A percentile compares a stretch with the other conserved stretches of the same genome.
Evolutionary conservation across 1,284 basidiomycete genomes (phyloP).

Genomic region (Cutaneotrichosporon daszewskae): DNA sequence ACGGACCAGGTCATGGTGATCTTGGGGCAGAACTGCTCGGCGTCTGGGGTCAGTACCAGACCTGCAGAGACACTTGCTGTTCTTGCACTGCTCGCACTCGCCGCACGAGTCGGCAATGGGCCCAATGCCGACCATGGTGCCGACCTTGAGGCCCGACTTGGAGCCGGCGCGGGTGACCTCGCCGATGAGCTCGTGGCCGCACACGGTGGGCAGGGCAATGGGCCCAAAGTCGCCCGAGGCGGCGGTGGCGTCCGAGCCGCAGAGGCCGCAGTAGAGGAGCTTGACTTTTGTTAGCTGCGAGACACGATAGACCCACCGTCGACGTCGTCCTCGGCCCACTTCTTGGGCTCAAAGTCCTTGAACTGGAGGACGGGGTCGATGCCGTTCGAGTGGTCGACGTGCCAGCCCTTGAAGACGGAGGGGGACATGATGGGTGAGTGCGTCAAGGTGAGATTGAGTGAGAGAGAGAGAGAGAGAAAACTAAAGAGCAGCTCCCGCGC

Average conservation of each 20-base stretch:
- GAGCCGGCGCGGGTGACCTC: conserved; percentile 24
- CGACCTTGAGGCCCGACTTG: conserved; percentile 31
- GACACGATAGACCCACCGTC: no score
- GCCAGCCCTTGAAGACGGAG: conserved; percentile 38
- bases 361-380: conserved; percentile 44
- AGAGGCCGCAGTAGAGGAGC: conserved; percentile 17
- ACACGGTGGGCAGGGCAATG: conserved; percentile 3
- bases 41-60: no score
- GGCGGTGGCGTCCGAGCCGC: conserved; percentile 13
- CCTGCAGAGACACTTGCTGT: no score
- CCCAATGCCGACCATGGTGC: conserved; percentile 52
- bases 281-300: no score
- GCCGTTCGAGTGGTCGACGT: conserved; percentile 33
- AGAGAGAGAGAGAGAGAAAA: no score
- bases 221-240: conserved; percentile 16
- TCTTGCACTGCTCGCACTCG: conserved; percentile 47
- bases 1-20: neutral
- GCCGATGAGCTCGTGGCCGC: conserved; percentile 33
- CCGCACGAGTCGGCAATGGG: conserved; percentile 50
- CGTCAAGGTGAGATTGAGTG: no score
- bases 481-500: no score
- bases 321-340: conserved; percentile 45
- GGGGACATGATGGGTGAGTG: no score
- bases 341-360: conserved; percentile 41
- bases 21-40: conserved; percentile 4